Conservation (phyloP, 192 early-diverging fungal species). For the Linnemannia elongata region DNA sequence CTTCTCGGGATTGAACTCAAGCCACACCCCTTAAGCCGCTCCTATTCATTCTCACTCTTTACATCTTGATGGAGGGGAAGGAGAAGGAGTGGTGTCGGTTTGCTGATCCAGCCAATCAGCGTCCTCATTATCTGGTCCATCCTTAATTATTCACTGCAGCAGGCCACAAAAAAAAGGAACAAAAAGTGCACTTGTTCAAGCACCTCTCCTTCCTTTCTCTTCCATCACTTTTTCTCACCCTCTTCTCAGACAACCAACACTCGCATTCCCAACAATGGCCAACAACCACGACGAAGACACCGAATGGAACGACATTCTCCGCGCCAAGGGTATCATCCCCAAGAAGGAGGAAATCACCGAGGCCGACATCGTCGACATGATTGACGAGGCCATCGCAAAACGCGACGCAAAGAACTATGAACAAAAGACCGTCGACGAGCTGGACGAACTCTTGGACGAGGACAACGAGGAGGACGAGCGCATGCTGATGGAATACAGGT, state of each 20-base stretch:
- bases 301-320: constrained; percentile 96
- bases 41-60: background rate
- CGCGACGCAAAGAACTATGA: constrained; percentile 74
- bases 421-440: constrained; percentile 80
- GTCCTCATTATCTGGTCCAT: background rate
- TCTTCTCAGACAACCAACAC: background rate
- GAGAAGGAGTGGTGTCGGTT: background rate
- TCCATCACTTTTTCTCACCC: background rate
- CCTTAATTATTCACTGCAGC: background rate
- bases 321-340: constrained; percentile 91
- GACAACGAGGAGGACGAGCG: constrained; percentile 85
- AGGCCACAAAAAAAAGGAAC: background rate
- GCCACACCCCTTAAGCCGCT: background rate
- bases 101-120: background rate
- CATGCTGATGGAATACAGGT: constrained; percentile 83
- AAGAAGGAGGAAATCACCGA: constrained; percentile 79
- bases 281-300: constrained; percentile 76
- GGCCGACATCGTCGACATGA: constrained; percentile 80
- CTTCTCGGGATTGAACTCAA: constrained; percentile 2
- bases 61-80: too few relatives aligned
- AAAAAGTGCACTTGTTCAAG: background rate
- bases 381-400: constrained; percentile 75
- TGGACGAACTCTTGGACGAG: constrained; percentile 81
- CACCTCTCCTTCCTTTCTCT: background rate
- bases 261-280: constrained; percentile 19